Base-by-base conservation (phyloP, 768 basidiomycete genomes). In the Suillus subaureus region DNA sequence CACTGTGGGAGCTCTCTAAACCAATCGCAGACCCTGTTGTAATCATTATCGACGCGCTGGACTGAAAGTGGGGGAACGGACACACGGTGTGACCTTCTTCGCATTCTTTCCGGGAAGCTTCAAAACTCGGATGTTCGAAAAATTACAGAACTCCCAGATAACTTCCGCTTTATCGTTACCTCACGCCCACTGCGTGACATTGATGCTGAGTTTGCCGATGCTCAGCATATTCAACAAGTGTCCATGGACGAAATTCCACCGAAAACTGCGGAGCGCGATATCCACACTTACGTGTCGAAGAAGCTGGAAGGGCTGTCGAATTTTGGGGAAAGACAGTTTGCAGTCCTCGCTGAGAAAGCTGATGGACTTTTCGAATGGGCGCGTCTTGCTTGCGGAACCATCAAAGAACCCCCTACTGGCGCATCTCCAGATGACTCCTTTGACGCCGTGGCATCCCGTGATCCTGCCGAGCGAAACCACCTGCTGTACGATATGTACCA, bases 21-120 rank as follows among this genome's bases (percentile, higher is more conserved):
- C 63, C 61, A 12, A 54, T 64, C 21, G 45, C 69, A 52, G 69
- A 69, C 8, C 76, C 68, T 49, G 67, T 76, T 15, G 57, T 74
- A 21, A 66, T 74, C 12, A 43, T 75, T 51, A 72, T 75, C 51
- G 75, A 77, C 35, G 75, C 62, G 7, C 45, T 74, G 26, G 70
- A 72, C 40, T n/a, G 70, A 68, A 54, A 70, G 66, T 37, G 66
- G 64, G 6, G 31, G 55, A 18, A 40, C 21, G 3, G 21, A 37
- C 1, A 37, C 64, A 26, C 68, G 69, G 15, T 55, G 45, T 6
- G 28, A 39, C 5, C 66, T 75, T 43, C 68, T 77, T 12, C 6
- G 40, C 5, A 43, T 65, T 33, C 56, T 69, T 35, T 26, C 63
- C 1, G 23, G 35, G 43, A 31, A 45, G 37, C 11, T 55, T 33